These are phyloP conservation scores for Globisporangium paddicum DNA, from an alignment of 352 stramenopile genomes.

Conservation along the genomic window DNA sequence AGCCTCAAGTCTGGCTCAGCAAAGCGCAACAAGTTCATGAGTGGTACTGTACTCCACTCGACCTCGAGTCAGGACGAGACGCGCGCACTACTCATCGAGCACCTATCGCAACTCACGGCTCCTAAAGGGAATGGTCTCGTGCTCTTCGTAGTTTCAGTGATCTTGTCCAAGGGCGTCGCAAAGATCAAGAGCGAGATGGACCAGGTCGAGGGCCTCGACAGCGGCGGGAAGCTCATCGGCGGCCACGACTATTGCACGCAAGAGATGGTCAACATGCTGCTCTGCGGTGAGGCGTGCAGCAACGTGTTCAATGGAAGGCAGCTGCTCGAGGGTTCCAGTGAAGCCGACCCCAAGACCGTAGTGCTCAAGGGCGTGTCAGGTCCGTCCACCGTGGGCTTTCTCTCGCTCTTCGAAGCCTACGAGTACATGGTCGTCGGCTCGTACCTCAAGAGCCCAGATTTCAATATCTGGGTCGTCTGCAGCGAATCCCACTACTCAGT, in stretches of 20 bases:
- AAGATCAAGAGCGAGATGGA: slow-evolving; percentile 86
- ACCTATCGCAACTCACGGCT: slow-evolving; percentile 44
- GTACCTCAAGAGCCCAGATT: slow-evolving; percentile 64
- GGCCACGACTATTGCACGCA: slow-evolving; percentile 89
- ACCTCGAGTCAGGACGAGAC: slow-evolving; percentile 30
- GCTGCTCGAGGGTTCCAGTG: slow-evolving; percentile 57
- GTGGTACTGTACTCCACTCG: slow-evolving; percentile 27
- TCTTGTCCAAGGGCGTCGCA: slow-evolving; percentile 57
- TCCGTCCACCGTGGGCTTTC: slow-evolving; percentile 69
- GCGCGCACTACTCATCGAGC: slow-evolving; percentile 23
- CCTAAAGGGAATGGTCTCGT: slow-evolving; percentile 63
- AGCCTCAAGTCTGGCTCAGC: slow-evolving; percentile 1
- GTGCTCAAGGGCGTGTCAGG: slow-evolving; percentile 67
- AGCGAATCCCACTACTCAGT: slow-evolving; percentile 92
- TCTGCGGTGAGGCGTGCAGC: slow-evolving; percentile 88
- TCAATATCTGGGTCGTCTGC: slow-evolving; percentile 89
- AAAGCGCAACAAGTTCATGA: slow-evolving; percentile 50
- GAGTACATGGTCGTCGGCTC: slow-evolving; percentile 84
- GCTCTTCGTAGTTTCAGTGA: slow-evolving; percentile 60
- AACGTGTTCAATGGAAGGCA: slow-evolving; percentile 94
- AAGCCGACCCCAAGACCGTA: slow-evolving; percentile 52
- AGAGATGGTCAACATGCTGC: slow-evolving; percentile 96
- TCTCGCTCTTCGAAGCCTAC: slow-evolving; percentile 92
- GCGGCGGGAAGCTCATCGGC: slow-evolving; percentile 67
- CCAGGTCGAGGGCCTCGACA: slow-evolving; percentile 30